Conservation (phyloP, 495 filamentous ascomycete species). For the Astrothelium subdiscretum region DNA sequence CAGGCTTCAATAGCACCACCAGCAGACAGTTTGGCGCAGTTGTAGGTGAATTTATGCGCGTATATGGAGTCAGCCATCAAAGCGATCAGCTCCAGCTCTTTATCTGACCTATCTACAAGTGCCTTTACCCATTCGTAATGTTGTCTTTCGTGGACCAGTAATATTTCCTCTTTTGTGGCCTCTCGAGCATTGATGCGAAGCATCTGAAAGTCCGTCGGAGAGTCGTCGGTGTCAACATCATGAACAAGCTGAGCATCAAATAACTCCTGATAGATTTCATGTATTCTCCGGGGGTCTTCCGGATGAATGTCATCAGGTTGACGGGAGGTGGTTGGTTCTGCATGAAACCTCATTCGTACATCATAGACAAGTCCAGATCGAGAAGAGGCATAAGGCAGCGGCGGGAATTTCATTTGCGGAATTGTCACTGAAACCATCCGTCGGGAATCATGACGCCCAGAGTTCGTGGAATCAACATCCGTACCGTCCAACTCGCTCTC, state of each 20-base stretch:
- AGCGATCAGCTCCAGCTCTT: slow-evolving; percentile 53
- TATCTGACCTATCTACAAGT: slow-evolving; percentile 45
- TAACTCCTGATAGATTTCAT: slow-evolving; percentile 76
- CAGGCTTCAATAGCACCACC: slow-evolving; percentile 94
- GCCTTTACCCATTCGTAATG: slow-evolving; percentile 69
- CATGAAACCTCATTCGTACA: slow-evolving; percentile 82
- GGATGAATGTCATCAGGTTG: slow-evolving; percentile 61
- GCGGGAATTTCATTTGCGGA: slow-evolving; percentile 8
- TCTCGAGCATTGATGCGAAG: slow-evolving; percentile 62
- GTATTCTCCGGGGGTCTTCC: slow-evolving; percentile 84
- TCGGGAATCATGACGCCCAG: not conserved
- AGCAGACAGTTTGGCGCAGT: slow-evolving; percentile 71
- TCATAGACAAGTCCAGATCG: slow-evolving; percentile 73
- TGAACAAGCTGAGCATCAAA: slow-evolving; percentile 65
- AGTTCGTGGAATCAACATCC: not conserved
- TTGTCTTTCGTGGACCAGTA: slow-evolving; percentile 56
- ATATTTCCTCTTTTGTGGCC: slow-evolving; percentile 66
- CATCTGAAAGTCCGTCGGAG: slow-evolving; percentile 48
- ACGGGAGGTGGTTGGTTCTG: slow-evolving; percentile 47
- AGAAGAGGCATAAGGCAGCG: slow-evolving; percentile 26
- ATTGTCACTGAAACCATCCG: slow-evolving; percentile 8
- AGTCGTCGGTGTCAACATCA: slow-evolving; percentile 35
- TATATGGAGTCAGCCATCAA: slow-evolving; percentile 75
- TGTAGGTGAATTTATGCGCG: slow-evolving; percentile 68
- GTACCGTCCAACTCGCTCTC: not conserved